A percentile compares a stretch with the other conserved stretches of the same genome.
phyloP scores from a whole-genome alignment of 495 filamentous ascomycete genomes.

The Niebla homalea region DNA sequence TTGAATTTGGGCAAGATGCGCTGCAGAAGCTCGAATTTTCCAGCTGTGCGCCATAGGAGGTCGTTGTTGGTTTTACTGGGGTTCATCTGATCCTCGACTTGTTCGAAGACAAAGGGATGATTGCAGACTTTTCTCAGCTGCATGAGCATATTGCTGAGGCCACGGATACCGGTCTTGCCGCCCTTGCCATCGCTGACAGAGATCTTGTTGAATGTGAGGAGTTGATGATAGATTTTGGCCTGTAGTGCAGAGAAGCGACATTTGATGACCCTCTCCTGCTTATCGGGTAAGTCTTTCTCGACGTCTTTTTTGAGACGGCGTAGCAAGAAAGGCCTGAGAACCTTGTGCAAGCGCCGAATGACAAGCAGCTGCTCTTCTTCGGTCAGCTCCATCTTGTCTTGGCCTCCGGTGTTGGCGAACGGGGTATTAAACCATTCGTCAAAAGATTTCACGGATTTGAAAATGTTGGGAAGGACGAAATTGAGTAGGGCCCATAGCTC shows the following conservation, averaged over 20 bases:
- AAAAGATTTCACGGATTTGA: constrained; percentile 98
- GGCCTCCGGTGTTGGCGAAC: constrained; percentile 93
- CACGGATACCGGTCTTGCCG: constrained; percentile 87
- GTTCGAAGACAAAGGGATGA: constrained; percentile 96
- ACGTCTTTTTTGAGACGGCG: constrained; percentile 99
- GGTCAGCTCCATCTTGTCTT: constrained; percentile 95
- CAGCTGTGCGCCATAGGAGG: constrained; percentile 85
- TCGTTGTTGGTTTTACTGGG: constrained; percentile 77
- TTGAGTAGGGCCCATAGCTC: constrained; percentile 97
- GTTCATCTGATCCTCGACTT: constrained; percentile 97
- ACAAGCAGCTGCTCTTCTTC: constrained; percentile 99
- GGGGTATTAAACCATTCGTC: constrained; percentile 99
- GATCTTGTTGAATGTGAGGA: constrained; percentile 88
- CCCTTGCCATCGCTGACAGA: constrained; percentile 90
- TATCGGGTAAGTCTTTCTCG: constrained; percentile 95
- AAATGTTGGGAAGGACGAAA: constrained; percentile 95
- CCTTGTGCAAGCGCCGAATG: constrained; percentile 96
- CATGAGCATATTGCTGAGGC: constrained; percentile 99
- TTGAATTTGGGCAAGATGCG: constrained; percentile 87
- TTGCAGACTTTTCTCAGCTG: constrained; percentile 98
- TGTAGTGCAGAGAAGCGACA: constrained; percentile 95
- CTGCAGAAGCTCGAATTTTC: constrained; percentile 95
- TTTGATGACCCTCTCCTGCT: constrained; percentile 97
- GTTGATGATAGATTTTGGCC: constrained; percentile 85
- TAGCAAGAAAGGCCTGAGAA: constrained; percentile 90